Conservation (phyloP, 345 rosid genomes). For the Syzygium jambos region DNA sequence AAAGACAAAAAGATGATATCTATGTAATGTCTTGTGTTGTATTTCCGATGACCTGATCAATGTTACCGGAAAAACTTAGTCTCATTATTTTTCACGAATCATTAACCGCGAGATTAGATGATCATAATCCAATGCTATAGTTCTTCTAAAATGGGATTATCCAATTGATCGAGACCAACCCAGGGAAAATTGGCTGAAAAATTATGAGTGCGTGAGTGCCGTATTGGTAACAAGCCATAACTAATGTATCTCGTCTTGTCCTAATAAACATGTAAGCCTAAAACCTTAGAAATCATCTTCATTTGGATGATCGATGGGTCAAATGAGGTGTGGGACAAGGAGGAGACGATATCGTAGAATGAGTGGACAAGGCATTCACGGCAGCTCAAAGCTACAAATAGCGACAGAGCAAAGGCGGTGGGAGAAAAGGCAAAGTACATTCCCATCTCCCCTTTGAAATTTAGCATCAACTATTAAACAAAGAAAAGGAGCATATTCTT, state of each 20-base stretch:
- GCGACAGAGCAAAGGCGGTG: too few relatives aligned
- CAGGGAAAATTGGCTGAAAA: background rate
- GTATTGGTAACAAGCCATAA: background rate
- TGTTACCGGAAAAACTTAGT: too few relatives aligned
- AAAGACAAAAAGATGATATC: too few relatives aligned
- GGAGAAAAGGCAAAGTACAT: background rate
- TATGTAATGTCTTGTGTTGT: too few relatives aligned
- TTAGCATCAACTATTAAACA: background rate
- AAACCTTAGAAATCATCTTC: background rate
- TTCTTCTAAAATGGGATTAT: background rate
- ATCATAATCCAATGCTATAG: background rate
- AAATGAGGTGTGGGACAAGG: too few relatives aligned
- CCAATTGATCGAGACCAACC: background rate
- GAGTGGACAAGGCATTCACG: background rate
- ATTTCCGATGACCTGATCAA: too few relatives aligned
- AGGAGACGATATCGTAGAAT: too few relatives aligned
- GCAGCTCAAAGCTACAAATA: too few relatives aligned
- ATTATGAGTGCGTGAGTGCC: background rate
- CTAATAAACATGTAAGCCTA: background rate
- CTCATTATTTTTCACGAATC: too few relatives aligned
- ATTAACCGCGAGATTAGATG: too few relatives aligned
- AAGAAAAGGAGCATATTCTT: background rate
- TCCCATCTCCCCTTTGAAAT: background rate
- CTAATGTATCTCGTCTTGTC: background rate
- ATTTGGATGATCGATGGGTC: too few relatives aligned